A percentile compares a stretch with the other conserved stretches of the same genome.
Evolutionary conservation across 139 green algal species (phyloP).

Genomic region (Chlorella vulgaris): DNA sequence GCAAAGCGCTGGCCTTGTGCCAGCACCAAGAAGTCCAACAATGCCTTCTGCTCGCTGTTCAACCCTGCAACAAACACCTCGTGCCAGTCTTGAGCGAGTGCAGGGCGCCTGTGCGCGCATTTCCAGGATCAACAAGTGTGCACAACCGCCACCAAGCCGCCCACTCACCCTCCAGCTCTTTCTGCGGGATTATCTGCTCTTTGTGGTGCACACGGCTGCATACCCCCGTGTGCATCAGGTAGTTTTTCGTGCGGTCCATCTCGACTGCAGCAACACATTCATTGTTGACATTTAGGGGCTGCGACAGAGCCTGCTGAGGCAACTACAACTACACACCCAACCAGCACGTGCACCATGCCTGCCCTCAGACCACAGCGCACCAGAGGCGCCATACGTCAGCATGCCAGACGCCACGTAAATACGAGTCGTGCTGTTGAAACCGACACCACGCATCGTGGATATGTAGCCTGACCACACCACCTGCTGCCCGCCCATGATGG

Average conservation of each 20-base stretch:
- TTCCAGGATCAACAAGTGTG: background rate
- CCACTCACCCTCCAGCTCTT: slow-evolving; percentile 43
- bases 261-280: background rate
- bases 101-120: too few species aligned
- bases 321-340: too few species aligned
- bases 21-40: slow-evolving; percentile 75
- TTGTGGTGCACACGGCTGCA: slow-evolving; percentile 64
- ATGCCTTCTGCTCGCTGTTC: slow-evolving; percentile 70
- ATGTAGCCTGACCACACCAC: slow-evolving; percentile 66
- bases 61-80: slow-evolving; percentile 32
- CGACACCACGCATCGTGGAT: slow-evolving; percentile 46
- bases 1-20: slow-evolving; percentile 59
- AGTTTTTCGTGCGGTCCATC: slow-evolving; percentile 27
- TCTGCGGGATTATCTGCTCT: slow-evolving; percentile 63
- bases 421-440: slow-evolving; percentile 44
- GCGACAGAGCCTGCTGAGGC: background rate
- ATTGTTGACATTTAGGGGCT: background rate
- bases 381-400: slow-evolving; percentile 66
- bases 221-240: slow-evolving; percentile 48
- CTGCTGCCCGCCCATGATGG: slow-evolving; percentile 65
- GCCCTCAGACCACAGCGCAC: too few species aligned
- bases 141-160: background rate
- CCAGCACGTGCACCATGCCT: too few species aligned
- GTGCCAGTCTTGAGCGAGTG: too few species aligned
- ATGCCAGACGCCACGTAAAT: slow-evolving; percentile 70